These are phyloP conservation scores for Pythium volutum DNA, from an alignment of 352 stramenopile species.

Conservation along the genomic window DNA sequence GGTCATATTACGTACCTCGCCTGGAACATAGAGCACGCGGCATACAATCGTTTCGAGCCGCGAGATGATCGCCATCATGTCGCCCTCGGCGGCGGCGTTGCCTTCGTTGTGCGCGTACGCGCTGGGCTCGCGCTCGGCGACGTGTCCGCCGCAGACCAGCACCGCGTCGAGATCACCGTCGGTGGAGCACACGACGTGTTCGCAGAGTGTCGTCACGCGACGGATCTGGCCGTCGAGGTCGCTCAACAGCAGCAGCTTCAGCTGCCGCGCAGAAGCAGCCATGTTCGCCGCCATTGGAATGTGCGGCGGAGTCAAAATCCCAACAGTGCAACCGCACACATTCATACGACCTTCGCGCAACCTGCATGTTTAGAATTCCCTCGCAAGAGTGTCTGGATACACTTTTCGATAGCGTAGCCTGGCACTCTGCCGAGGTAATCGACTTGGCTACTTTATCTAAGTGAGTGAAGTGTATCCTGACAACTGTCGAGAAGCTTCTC, in stretches of 20 bases:
- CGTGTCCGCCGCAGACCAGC: constrained; percentile 67
- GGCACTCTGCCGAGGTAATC: neutral
- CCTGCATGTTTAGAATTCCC: neutral
- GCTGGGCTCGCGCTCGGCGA: constrained; percentile 38
- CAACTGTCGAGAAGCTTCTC: no score
- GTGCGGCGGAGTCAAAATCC: no score
- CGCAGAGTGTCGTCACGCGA: constrained; percentile 76
- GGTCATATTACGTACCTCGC: constrained; percentile 32
- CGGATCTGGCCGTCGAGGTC: constrained; percentile 59
- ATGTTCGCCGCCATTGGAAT: constrained; percentile 2
- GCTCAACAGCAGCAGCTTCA: constrained; percentile 79
- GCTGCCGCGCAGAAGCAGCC: constrained; percentile 16
- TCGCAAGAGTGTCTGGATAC: neutral
- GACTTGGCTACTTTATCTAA: neutral
- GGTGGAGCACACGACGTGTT: constrained; percentile 63
- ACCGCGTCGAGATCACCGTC: constrained; percentile 71
- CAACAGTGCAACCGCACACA: neutral
- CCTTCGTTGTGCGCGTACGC: constrained; percentile 56
- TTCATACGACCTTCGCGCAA: constrained; percentile 19
- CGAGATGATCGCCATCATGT: constrained; percentile 88
- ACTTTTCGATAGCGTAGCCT: neutral
- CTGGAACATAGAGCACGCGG: constrained; percentile 77
- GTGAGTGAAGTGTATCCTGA: no score
- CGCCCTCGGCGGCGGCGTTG: constrained; percentile 73
- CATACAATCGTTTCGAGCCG: constrained; percentile 87